phyloP scores from a whole-genome alignment of 1,139 yeast species.

The Yamadazyma sp. region DNA sequence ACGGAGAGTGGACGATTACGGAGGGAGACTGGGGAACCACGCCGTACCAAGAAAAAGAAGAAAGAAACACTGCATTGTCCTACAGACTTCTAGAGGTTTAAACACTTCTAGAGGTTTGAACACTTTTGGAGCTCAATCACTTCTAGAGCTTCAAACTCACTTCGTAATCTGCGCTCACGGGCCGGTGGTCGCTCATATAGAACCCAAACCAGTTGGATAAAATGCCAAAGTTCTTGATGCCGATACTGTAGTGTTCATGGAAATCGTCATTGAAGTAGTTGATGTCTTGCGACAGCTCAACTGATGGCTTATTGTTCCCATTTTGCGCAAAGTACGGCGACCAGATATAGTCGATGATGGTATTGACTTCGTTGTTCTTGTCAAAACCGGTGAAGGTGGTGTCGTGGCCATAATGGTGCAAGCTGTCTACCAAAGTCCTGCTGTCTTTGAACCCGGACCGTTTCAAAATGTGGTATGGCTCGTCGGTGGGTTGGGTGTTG shows the following conservation, averaged over 20 bases:
- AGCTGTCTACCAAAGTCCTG: slow-evolving; percentile 22
- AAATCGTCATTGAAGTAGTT: slow-evolving; percentile 12
- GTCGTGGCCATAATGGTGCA: slow-evolving; percentile 41
- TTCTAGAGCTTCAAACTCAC: slow-evolving; percentile 7
- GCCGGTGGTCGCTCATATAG: slow-evolving; percentile 56
- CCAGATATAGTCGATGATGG: slow-evolving; percentile 51
- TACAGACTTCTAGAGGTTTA: no score
- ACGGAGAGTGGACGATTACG: no score
- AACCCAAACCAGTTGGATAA: slow-evolving; percentile 43
- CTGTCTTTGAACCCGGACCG: slow-evolving; percentile 37
- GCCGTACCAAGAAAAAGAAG: no score
- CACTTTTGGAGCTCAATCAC: neutral
- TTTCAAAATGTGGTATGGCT: slow-evolving; percentile 44
- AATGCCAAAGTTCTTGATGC: slow-evolving; percentile 39
- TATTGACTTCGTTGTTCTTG: slow-evolving; percentile 24
- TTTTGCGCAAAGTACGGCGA: slow-evolving; percentile 34
- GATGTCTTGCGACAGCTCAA: slow-evolving; percentile 6
- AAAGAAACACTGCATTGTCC: no score
- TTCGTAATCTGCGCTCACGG: slow-evolving; percentile 38
- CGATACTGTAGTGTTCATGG: slow-evolving; percentile 21
- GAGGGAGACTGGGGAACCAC: no score
- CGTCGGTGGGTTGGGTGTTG: slow-evolving; percentile 54
- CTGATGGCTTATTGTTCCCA: slow-evolving; percentile 17
- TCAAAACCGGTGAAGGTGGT: slow-evolving; percentile 53
- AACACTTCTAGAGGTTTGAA: no score